Base-by-base conservation (phyloP, 257 asterid species). In the Galeopsis tetrahit region DNA sequence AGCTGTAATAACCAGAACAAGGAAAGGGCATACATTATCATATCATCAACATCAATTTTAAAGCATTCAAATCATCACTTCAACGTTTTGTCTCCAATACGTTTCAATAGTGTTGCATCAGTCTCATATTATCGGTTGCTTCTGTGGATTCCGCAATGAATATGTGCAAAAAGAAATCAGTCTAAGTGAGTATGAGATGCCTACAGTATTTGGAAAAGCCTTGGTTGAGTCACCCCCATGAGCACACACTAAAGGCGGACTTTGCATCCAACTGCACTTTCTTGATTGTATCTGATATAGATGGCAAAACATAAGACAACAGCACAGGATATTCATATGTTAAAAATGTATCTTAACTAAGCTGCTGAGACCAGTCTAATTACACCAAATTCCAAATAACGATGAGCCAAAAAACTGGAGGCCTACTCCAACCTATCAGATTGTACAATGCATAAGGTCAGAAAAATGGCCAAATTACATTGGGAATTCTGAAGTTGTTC, bases 161-260 rank as follows among this genome's bases (percentile, higher is more conserved):
- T 67, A 62, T 17, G 10, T 17, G 34, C 62, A 56, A 56, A 71
- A 71, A 31, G 66, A 59, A 48, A 76, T 1, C 32, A 73, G 55
- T 61, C 33, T 62, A 68, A 74, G 51, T 75, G 69, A 58, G 71
- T 39, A 57, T 10, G 63, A 31, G 71, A 83, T 72, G 79, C 89
- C 61, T 87, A 94, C 99, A 17, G 97, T 94, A 76, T 91, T 94
- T 38, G 99, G 97, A 79, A 94, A 94, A 66, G 97, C 96, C 82
- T 81, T 84, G 70, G 89, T 82, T n/a, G 98, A 88, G 84, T 94
- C 99, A 55, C 99, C 99, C 60, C 99, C 99, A 82, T 94, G 99
- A 67, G 99, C 99, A 81, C 99, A 94, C 31, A 88, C 95, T 67
- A 94, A 82, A 33, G 98, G 98, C 78, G 96, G 90, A 79, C 66